Evolutionary conservation across 768 basidiomycete genomes (phyloP).

Genomic region (Dentipellis sp.): DNA sequence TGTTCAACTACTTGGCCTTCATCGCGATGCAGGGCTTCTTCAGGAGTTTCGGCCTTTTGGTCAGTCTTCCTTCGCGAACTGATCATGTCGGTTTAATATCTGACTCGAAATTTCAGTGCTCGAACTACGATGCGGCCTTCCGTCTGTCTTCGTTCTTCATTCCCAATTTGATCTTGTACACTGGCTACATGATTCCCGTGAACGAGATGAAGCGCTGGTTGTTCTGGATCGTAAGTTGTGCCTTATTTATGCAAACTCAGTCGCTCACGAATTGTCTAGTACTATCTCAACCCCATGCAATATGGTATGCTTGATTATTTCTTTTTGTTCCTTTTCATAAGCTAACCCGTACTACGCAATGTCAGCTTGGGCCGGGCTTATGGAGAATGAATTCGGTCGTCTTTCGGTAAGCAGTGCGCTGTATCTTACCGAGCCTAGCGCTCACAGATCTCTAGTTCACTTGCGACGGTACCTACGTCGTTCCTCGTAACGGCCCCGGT

Average conservation of each 20-base stretch:
- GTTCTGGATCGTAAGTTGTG: slow-evolving; percentile 66
- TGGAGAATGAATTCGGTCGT: slow-evolving; percentile 83
- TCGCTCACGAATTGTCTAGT: slow-evolving; percentile 27
- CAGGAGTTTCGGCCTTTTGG: slow-evolving; percentile 46
- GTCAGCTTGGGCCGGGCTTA: slow-evolving; percentile 60
- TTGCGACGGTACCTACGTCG: slow-evolving; percentile 57
- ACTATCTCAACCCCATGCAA: slow-evolving; percentile 70
- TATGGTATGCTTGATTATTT: slow-evolving; percentile 39
- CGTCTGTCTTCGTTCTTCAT: slow-evolving; percentile 59
- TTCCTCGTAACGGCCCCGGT: slow-evolving; percentile 55
- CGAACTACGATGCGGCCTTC: slow-evolving; percentile 45
- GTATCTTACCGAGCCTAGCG: slow-evolving; percentile 4
- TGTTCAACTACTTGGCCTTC: slow-evolving; percentile 57
- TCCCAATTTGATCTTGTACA: slow-evolving; percentile 66
- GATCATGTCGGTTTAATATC: background rate
- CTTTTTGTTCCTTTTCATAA: background rate
- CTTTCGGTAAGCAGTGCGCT: slow-evolving; percentile 35
- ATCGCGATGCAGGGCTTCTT: slow-evolving; percentile 81
- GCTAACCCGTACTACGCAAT: background rate
- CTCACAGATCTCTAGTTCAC: slow-evolving; percentile 29
- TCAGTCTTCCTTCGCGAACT: background rate
- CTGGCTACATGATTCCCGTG: slow-evolving; percentile 61
- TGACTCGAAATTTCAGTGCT: slow-evolving; percentile 28
- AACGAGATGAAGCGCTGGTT: slow-evolving; percentile 72
- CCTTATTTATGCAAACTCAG: background rate